These are phyloP conservation scores for Nevesoporus exiguus DNA, from an alignment of 768 basidiomycete genomes.

Conservation along the genomic window DNA sequence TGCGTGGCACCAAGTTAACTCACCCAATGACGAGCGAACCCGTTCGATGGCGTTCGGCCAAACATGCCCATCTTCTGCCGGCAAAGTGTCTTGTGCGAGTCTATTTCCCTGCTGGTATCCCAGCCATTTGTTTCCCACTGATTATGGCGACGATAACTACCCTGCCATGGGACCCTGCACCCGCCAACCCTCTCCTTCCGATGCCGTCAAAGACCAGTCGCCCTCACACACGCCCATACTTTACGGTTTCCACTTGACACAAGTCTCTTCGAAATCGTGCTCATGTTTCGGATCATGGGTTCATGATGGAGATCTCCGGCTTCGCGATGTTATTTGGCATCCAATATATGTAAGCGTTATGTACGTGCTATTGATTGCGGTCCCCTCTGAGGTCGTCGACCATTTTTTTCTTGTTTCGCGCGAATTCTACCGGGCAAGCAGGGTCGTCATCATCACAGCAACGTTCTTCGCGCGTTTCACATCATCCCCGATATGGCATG, in stretches of 20 bases:
- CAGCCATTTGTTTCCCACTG: too few species aligned
- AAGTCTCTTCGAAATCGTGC: not conserved
- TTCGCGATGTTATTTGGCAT: not conserved
- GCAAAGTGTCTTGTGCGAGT: slow-evolving; percentile 3
- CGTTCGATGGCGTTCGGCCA: not conserved
- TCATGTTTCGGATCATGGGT: not conserved
- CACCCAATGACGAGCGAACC: not conserved
- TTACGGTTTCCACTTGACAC: not conserved
- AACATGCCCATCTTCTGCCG: not conserved
- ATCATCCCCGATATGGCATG: not conserved
- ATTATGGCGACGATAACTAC: not conserved
- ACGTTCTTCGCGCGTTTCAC: not conserved
- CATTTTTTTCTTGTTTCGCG: not conserved
- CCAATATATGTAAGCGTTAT: not conserved
- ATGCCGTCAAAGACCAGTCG: too few species aligned
- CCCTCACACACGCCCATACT: too few species aligned
- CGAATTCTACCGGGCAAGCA: not conserved
- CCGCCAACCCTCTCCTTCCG: not conserved
- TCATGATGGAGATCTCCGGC: slow-evolving; percentile 1
- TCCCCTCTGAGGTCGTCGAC: slow-evolving; percentile 10
- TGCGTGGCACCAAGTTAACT: not conserved
- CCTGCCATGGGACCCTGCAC: not conserved
- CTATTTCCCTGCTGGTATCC: not conserved
- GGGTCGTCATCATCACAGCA: not conserved
- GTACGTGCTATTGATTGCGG: too few species aligned